Evolutionary conservation across 2,329 filamentous ascomycete genomes (phyloP).

Genomic region (Calonectria pseudoreteaudii): DNA sequence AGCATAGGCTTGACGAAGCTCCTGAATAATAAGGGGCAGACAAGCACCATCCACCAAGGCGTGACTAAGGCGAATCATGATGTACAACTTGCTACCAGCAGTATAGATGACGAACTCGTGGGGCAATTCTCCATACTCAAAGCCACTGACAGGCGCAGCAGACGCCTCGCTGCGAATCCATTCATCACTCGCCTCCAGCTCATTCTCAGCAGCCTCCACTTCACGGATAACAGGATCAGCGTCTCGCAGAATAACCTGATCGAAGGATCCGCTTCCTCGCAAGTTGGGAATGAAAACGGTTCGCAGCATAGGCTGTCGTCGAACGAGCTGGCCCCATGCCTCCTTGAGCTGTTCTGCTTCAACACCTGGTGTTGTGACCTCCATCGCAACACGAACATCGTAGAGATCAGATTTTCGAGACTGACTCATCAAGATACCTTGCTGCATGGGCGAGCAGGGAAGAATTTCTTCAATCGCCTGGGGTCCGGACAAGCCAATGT

Average conservation of each 20-base stretch:
- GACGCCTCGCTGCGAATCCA: background rate
- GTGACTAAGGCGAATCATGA: background rate
- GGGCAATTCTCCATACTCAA: background rate
- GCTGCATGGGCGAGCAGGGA: conserved; percentile 48
- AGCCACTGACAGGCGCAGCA: background rate
- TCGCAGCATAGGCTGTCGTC: conserved; percentile 1
- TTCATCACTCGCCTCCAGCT: background rate
- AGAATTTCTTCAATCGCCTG: conserved; percentile 44
- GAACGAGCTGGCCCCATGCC: background rate
- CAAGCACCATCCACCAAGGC: background rate
- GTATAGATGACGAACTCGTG: background rate
- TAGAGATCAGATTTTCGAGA: conserved; percentile 17
- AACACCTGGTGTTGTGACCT: background rate
- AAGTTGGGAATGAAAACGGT: background rate
- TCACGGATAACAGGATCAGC: background rate
- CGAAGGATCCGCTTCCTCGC: background rate
- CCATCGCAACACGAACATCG: background rate
- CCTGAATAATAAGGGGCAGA: background rate
- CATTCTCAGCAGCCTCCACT: background rate
- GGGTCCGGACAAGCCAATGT: background rate
- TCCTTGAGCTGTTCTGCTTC: background rate
- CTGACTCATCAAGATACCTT: conserved; percentile 47
- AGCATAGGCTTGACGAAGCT: background rate
- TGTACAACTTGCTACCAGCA: background rate
- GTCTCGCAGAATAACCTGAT: background rate